A percentile compares a stretch with the other conserved stretches of the same genome.
These are phyloP conservation scores for Alternaria solani DNA, from an alignment of 2,329 filamentous ascomycete genomes.

Conservation along the genomic window DNA sequence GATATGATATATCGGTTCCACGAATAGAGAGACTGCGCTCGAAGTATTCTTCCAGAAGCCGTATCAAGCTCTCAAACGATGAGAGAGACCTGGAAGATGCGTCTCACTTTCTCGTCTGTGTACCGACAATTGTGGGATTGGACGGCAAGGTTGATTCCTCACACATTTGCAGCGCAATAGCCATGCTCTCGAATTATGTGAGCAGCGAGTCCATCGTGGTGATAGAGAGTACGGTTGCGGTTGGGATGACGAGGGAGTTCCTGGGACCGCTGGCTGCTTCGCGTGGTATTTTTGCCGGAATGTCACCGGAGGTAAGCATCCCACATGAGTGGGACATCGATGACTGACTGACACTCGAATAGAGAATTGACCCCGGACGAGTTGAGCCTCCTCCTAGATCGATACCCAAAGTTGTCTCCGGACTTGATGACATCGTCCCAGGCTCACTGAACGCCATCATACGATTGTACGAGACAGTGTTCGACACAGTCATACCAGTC, in stretches of 20 bases:
- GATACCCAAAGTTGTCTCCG: slow-evolving; percentile 65
- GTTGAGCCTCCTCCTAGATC: slow-evolving; percentile 44
- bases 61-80: slow-evolving; percentile 2
- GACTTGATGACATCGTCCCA: slow-evolving; percentile 48
- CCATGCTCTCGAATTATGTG: slow-evolving; percentile 54
- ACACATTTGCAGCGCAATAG: slow-evolving; percentile 56
- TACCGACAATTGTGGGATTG: slow-evolving; percentile 59
- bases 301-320: slow-evolving; percentile 58
- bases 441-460: slow-evolving; percentile 56
- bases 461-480: slow-evolving; percentile 58
- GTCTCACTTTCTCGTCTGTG: slow-evolving; percentile 63
- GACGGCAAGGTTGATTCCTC: slow-evolving; percentile 60
- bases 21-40: slow-evolving; percentile 6
- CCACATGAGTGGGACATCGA: not conserved
- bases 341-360: not conserved
- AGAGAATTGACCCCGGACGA: slow-evolving; percentile 62
- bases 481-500: slow-evolving; percentile 59
- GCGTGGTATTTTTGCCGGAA: slow-evolving; percentile 43
- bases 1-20: slow-evolving; percentile 32
- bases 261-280: slow-evolving; percentile 55
- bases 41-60: not conserved
- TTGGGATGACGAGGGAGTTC: slow-evolving; percentile 63
- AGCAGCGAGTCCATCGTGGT: slow-evolving; percentile 58
- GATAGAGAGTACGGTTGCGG: slow-evolving; percentile 61
- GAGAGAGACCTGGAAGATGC: slow-evolving; percentile 33